Conservation (phyloP, 2,329 filamentous ascomycete species). For the Calonectria henricotiae region DNA sequence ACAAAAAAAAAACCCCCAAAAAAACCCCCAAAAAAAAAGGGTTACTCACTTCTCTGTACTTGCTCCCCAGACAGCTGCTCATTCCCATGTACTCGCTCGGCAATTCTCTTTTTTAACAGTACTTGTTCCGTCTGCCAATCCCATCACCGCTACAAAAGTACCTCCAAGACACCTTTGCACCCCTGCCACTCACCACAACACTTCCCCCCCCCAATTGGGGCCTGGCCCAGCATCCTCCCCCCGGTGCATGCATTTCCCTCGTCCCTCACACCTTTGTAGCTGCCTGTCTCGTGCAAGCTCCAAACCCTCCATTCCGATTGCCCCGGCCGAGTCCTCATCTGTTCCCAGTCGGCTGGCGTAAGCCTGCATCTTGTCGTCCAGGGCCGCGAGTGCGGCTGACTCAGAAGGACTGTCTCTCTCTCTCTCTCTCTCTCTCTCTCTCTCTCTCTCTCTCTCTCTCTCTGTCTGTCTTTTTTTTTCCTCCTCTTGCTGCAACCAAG, state of each 20-base stretch:
- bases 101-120: neutral
- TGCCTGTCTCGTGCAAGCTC: conserved; percentile 42
- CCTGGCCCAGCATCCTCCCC: conserved; percentile 25
- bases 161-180: neutral
- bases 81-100: neutral
- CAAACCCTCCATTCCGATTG: conserved; percentile 10
- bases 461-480: neutral
- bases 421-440: too few species aligned
- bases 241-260: conserved; percentile 22
- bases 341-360: conserved; percentile 13
- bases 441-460: too few species aligned
- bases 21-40: neutral
- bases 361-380: conserved; percentile 27
- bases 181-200: conserved; percentile 19
- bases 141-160: conserved; percentile 20
- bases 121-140: neutral
- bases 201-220: conserved; percentile 22
- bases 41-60: neutral
- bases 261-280: conserved; percentile 9
- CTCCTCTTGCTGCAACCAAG: neutral
- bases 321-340: neutral
- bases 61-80: too few species aligned
- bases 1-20: neutral
- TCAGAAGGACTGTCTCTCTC: neutral
- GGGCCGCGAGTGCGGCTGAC: conserved; percentile 27